A percentile compares a stretch with the other conserved stretches of the same genome.
phyloP scores from a whole-genome alignment of 164 flowering plant genomes.

The Paratinospora sagittata region DNA sequence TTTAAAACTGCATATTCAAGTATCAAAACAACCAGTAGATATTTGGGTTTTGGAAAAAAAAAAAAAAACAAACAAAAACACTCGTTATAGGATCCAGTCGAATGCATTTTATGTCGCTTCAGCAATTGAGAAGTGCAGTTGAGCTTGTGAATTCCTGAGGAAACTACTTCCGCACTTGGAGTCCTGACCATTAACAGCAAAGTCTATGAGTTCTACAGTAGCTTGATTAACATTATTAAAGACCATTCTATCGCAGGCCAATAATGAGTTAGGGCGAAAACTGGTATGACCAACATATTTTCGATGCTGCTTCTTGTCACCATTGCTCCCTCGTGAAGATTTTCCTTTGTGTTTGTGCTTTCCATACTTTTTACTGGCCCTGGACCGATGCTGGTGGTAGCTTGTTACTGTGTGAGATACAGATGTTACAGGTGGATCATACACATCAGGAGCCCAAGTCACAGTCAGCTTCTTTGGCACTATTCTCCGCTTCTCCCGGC shows the following conservation, averaged over 20 bases:
- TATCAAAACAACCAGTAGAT: too few species aligned
- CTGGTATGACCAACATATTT: conserved; percentile 23
- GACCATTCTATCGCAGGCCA: conserved; percentile 8
- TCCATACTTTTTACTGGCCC: conserved; percentile 40
- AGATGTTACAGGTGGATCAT: too few species aligned
- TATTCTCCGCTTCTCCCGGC: too few species aligned
- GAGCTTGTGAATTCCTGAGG: conserved; percentile 30
- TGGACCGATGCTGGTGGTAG: too few species aligned
- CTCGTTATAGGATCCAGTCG: too few species aligned
- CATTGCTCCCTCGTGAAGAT: conserved; percentile 25
- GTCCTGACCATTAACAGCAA: conserved; percentile 34
- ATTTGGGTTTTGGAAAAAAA: too few species aligned
- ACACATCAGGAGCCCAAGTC: too few species aligned
- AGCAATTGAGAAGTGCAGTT: conserved; percentile 40
- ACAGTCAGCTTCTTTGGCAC: too few species aligned
- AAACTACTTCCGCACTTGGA: conserved; percentile 50
- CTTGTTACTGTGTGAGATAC: too few species aligned
- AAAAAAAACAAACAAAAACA: too few species aligned
- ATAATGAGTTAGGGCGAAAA: conserved; percentile 9
- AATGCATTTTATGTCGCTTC: conserved; percentile 37
- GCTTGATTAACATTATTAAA: conserved; percentile 11
- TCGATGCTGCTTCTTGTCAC: conserved; percentile 41
- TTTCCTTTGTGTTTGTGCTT: conserved; percentile 60
- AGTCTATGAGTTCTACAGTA: conserved; percentile 15
- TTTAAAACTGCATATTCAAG: too few species aligned